These are phyloP conservation scores for Artomyces pyxidatus DNA, from an alignment of 768 basidiomycete species.

Conservation along the genomic window DNA sequence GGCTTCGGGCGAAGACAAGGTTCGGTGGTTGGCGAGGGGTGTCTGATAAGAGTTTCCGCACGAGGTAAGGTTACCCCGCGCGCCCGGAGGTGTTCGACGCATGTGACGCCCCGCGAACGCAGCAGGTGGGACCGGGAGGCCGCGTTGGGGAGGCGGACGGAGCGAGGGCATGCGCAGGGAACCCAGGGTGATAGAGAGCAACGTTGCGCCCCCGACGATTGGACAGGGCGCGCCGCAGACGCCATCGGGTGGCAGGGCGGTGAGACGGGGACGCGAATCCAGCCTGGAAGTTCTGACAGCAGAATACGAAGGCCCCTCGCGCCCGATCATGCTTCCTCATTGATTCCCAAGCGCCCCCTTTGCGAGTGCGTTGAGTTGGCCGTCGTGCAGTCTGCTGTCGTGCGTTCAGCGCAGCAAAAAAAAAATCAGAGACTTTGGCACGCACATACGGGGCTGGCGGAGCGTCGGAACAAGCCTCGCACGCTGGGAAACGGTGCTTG, in stretches of 20 bases:
- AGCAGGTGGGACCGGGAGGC: not conserved
- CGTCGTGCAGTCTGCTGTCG: too few relatives aligned
- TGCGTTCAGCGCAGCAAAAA: not conserved
- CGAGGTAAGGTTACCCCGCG: not conserved
- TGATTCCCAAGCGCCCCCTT: not conserved
- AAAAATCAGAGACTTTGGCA: not conserved
- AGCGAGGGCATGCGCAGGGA: not conserved
- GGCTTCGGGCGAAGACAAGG: slow-evolving; percentile 6
- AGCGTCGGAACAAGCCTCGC: not conserved
- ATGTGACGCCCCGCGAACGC: not conserved
- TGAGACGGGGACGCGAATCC: not conserved
- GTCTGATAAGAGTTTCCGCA: not conserved
- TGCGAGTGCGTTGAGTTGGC: too few relatives aligned
- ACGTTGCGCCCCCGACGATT: slow-evolving; percentile 1
- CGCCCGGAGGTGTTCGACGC: not conserved
- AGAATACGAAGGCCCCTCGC: not conserved
- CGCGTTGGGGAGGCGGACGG: not conserved
- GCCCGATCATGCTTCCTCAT: not conserved
- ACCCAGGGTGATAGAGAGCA: slow-evolving; percentile 9
- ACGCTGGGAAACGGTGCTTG: not conserved
- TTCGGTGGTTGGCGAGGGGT: not conserved
- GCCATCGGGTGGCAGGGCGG: not conserved
- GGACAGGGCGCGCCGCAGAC: not conserved
- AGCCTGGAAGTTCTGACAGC: not conserved
- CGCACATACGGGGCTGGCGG: not conserved